These are phyloP conservation scores for Beta macrorhiza DNA, from an alignment of 179 eudicot species.

Conservation along the genomic window DNA sequence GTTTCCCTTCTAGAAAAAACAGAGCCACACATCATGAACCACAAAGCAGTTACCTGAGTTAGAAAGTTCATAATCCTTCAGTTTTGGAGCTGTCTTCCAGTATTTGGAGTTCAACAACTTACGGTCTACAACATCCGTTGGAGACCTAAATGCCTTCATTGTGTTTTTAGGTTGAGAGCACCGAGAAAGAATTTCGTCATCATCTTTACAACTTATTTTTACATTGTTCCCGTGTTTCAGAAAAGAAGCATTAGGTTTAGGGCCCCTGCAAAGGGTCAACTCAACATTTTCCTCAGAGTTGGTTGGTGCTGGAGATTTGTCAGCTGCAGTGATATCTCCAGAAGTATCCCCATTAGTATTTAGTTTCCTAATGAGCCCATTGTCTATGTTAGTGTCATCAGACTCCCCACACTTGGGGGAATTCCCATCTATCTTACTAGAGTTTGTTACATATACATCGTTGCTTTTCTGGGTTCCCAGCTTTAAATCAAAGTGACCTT, in stretches of 20 bases:
- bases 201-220: constrained; percentile 70
- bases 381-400: constrained; percentile 37
- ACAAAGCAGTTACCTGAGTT: constrained; percentile 44
- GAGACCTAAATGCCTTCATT: constrained; percentile 52
- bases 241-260: constrained; percentile 45
- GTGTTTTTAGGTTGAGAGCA: constrained; percentile 48
- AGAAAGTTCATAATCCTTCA: constrained; percentile 57
- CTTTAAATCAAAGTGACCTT: constrained; percentile 40
- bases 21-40: background rate
- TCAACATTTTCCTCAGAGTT: constrained; percentile 44
- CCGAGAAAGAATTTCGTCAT: constrained; percentile 75
- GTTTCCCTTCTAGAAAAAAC: background rate
- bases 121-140: constrained; percentile 45
- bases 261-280: constrained; percentile 48
- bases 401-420: constrained; percentile 46
- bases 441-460: constrained; percentile 31
- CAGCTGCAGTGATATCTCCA: constrained; percentile 36
- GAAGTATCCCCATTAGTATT: constrained; percentile 35
- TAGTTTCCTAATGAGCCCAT: constrained; percentile 33
- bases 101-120: constrained; percentile 65
- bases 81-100: constrained; percentile 77
- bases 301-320: constrained; percentile 30
- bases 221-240: constrained; percentile 52
- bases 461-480: constrained; percentile 33
- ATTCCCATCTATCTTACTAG: constrained; percentile 37